Base-by-base conservation (phyloP, 2,329 filamentous ascomycete species). In the Xylariomycetidae sp. region DNA sequence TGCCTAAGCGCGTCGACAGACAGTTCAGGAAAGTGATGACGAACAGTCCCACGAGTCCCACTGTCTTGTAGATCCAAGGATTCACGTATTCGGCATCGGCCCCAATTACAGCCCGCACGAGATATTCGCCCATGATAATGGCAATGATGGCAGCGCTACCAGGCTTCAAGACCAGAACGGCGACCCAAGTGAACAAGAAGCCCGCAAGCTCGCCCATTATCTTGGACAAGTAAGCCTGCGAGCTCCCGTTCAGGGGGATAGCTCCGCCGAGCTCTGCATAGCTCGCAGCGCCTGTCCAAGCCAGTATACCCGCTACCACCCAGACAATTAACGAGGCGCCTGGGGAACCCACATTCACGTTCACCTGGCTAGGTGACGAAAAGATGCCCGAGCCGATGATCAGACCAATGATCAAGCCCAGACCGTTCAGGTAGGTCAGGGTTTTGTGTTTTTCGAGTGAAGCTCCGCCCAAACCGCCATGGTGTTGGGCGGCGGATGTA, bases 351-450 rank as follows among this genome's bases (percentile, higher is more conserved):
- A 86, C 87, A 56, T 93, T 93, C 35, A 76, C 75, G 60, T 92
- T 95, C 50, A 98, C 90, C 56, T 94, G 86, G 35, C 86, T 88
- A 0, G 90, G 90, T 15, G 87, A 93, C 4, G 87, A 93, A 63
- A 96, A 98, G 52, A 98, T 95, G 10, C 90, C 92, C 16, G 86
- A 93, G 3, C 92, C 92, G 53, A 98, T 96, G 47, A 96, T 93
- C 43, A 98, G 64, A 2, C 92, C 90, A 30, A 96, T 76, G 31
- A 98, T 85, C 37, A 98, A 68, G 16, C 87, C 93, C 37, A 98
- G 61, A 1, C 92, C 92, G 59, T 98, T 98, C 29, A 96, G 57
- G 55, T 90, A 96, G 18, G 92, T 96, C 60, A 98, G 64, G 10
- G 85, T 94, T 67, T 98, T 98, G 67, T 94, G 83, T 59, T 87